phyloP scores from a whole-genome alignment of 1,139 yeast species.

The Diutina sp. region DNA sequence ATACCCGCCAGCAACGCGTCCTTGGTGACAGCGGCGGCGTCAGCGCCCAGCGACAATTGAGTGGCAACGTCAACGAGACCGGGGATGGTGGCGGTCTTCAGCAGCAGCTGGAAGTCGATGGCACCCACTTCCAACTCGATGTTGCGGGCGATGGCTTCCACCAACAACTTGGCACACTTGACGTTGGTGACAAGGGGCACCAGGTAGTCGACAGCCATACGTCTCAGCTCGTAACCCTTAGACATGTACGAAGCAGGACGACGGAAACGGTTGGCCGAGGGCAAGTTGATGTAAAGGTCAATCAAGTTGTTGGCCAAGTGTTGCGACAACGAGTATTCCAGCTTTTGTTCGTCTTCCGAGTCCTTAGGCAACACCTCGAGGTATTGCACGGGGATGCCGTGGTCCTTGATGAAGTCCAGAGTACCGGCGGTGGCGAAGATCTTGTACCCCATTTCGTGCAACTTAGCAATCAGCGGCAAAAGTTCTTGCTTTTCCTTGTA shows the following conservation, averaged over 20 bases:
- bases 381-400: constrained; percentile 86
- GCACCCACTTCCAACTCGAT: constrained; percentile 56
- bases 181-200: constrained; percentile 97
- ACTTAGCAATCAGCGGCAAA: constrained; percentile 73
- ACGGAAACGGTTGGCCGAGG: constrained; percentile 93
- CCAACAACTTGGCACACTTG: constrained; percentile 89
- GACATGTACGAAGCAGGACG: constrained; percentile 98
- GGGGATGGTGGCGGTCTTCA: constrained; percentile 69
- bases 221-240: constrained; percentile 95
- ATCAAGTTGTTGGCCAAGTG: constrained; percentile 95
- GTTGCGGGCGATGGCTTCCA: constrained; percentile 80
- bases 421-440: constrained; percentile 98
- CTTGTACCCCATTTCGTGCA: constrained; percentile 76
- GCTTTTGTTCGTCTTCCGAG: constrained; percentile 52
- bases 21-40: constrained; percentile 41
- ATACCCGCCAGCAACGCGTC: constrained; percentile 77
- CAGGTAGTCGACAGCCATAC: constrained; percentile 99
- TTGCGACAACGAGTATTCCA: constrained; percentile 90
- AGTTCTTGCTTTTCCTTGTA: constrained; percentile 92
- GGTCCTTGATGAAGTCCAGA: constrained; percentile 95
- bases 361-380: constrained; percentile 72
- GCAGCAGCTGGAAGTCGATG: constrained; percentile 86
- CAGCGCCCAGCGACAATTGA: constrained; percentile 58
- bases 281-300: constrained; percentile 91
- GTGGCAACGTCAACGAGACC: constrained; percentile 79